phyloP scores from a whole-genome alignment of 495 filamentous ascomycete species.

The Penicillium coprophilum region DNA sequence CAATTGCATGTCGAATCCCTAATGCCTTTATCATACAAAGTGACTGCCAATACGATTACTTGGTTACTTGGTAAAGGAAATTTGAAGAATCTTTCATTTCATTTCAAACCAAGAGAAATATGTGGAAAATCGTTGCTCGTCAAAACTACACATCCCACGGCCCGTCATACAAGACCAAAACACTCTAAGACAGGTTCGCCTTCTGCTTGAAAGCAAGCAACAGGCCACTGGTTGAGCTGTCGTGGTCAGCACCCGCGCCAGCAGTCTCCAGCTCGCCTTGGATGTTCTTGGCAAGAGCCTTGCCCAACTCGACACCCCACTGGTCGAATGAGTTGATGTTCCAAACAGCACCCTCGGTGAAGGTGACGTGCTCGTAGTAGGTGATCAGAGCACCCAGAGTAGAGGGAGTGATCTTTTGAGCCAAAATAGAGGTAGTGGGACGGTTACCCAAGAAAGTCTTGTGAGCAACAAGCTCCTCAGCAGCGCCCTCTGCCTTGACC shows the following conservation, averaged over 20 bases:
- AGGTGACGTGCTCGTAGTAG: constrained; percentile 98
- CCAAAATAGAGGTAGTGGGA: constrained; percentile 91
- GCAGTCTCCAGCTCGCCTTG: constrained; percentile 73
- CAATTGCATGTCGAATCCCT: not conserved
- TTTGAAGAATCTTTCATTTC: constrained; percentile 3
- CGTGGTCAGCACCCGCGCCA: constrained; percentile 69
- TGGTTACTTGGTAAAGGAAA: not conserved
- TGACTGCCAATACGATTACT: not conserved
- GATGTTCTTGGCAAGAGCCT: constrained; percentile 91
- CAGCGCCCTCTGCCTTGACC: constrained; percentile 84
- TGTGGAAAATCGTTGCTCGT: constrained; percentile 30
- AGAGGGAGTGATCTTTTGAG: constrained; percentile 89
- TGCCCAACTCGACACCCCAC: constrained; percentile 98
- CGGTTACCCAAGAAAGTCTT: constrained; percentile 99
- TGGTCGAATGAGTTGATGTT: constrained; percentile 99
- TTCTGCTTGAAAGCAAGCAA: constrained; percentile 82
- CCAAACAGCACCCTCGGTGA: constrained; percentile 96
- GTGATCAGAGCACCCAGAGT: constrained; percentile 94
- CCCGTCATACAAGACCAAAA: constrained; percentile 11
- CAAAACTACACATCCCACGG: constrained; percentile 22
- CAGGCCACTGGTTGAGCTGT: constrained; percentile 82
- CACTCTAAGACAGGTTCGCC: constrained; percentile 48
- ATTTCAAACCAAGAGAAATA: constrained; percentile 7
- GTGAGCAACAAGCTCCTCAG: constrained; percentile 85
- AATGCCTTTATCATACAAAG: not conserved